These are phyloP conservation scores for Hypoxylon subgilvum DNA, from an alignment of 495 filamentous ascomycete species.

Conservation along the genomic window DNA sequence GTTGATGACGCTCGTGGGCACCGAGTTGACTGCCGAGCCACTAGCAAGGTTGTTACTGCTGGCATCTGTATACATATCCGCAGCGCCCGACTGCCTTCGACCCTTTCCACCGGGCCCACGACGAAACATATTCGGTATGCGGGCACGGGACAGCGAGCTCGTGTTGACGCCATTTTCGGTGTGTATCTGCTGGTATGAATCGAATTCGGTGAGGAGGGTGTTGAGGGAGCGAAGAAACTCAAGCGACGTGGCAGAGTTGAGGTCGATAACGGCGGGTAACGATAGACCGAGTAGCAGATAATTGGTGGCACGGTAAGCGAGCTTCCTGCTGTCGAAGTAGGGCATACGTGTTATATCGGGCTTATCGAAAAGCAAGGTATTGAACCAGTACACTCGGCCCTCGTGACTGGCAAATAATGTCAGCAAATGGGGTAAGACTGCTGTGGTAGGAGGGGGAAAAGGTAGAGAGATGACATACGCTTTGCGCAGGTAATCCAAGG, in stretches of 20 bases:
- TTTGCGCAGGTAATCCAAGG: conserved; percentile 89
- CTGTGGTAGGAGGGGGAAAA: background rate
- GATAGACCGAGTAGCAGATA: conserved; percentile 93
- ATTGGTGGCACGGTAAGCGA: conserved; percentile 85
- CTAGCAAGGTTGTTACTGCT: conserved; percentile 50
- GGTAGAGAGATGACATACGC: conserved; percentile 62
- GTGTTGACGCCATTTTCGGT: conserved; percentile 72
- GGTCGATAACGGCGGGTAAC: conserved; percentile 84
- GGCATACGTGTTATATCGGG: conserved; percentile 79
- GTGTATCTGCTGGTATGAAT: conserved; percentile 86
- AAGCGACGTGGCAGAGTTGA: conserved; percentile 73
- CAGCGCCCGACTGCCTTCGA: conserved; percentile 69
- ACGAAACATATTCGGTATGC: conserved; percentile 90
- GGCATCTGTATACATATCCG: conserved; percentile 67
- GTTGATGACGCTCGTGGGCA: conserved; percentile 50
- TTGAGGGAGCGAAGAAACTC: conserved; percentile 91
- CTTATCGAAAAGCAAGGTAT: conserved; percentile 89
- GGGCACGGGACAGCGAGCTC: conserved; percentile 74
- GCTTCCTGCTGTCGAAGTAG: conserved; percentile 81
- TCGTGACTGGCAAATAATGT: conserved; percentile 69
- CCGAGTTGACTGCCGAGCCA: conserved; percentile 40
- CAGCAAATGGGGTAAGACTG: conserved; percentile 14
- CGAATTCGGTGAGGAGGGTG: conserved; percentile 86
- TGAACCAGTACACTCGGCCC: conserved; percentile 96
- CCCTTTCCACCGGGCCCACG: conserved; percentile 68